Base-by-base conservation (phyloP, 1,284 basidiomycete genomes). In the Earliella scabrosa region DNA sequence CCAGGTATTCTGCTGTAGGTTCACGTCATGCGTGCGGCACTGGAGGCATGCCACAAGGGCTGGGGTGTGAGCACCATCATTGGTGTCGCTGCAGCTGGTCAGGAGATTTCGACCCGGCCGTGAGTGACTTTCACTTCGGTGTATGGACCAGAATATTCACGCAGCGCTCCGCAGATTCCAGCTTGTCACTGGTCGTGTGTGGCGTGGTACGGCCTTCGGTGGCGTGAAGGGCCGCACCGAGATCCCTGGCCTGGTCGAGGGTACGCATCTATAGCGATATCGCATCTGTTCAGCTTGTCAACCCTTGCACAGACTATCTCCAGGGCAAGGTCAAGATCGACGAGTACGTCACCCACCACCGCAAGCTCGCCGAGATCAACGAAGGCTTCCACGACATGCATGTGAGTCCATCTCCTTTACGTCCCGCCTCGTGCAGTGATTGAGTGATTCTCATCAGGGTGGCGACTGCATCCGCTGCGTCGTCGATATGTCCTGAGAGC, bases 1-100 rank as follows among this genome's bases (percentile, higher is more conserved):
- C 23, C 40, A n/a, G 35, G 16, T 16, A 20, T 21, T 16, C 16
- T 23, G 36, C n/a, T 10, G n/a, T 50, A 89, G 88, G 87, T 95
- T 14, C 77, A 93, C 38, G 97, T 98, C 56, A 99, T 99, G 97
- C 88, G 97, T 61, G 80, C 88, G 50, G 97, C 97, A 31, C 85
- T 99, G 50, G 97, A 99, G 77, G 90, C 93, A 18, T 98, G 96
- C 75, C 97, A 99, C 78, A 99, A 99, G 74, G 95, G 95, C n/a
- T 98, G 95, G 95, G 97, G 97, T 70, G 89, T 98, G 38, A 94
- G 88, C 61, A 98, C 95, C 50, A 75, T 98, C 64, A 98, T 98
- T 61, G 97, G 93, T 63, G 94, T 97, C 38, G 94, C 94, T 6
- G 92, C 94, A 36, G 93, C 97, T n/a, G 97, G 97, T 6, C 89